Evolutionary conservation across 495 filamentous ascomycete species (phyloP).

Genomic region (Pyronema omphalodes): DNA sequence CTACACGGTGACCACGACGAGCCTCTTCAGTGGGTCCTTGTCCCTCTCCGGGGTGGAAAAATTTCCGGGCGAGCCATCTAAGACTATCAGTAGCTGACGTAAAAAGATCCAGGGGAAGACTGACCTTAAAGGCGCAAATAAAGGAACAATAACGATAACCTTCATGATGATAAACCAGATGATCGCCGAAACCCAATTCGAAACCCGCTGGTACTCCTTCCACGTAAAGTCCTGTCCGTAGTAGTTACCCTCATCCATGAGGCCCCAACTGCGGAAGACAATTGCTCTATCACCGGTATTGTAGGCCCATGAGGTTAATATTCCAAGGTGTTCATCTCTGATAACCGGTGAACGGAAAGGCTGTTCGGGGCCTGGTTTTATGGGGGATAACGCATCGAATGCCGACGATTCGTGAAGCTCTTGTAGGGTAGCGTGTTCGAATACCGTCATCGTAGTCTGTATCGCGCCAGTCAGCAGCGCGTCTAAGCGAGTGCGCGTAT

Average conservation of each 20-base stretch:
- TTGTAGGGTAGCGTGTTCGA: conserved; percentile 20
- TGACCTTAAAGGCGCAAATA: conserved; percentile 19
- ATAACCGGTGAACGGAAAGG: conserved; percentile 15
- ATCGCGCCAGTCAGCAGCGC: conserved; percentile 2
- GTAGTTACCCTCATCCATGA: conserved; percentile 15
- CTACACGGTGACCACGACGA: conserved; percentile 11
- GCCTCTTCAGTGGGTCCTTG: conserved; percentile 16
- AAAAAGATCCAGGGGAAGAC: background rate
- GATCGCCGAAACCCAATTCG: conserved; percentile 15
- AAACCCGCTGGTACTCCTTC: conserved; percentile 15
- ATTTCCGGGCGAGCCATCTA: conserved; percentile 19
- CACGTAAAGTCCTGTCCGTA: conserved; percentile 23
- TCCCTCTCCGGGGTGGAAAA: conserved; percentile 9
- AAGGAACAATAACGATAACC: conserved; percentile 10
- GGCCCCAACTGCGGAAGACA: conserved; percentile 22
- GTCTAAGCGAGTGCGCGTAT: background rate
- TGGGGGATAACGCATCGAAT: conserved; percentile 17
- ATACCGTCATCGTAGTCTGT: conserved; percentile 17
- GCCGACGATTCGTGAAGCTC: conserved; percentile 17
- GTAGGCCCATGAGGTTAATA: conserved; percentile 18
- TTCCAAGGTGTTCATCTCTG: conserved; percentile 13
- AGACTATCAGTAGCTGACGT: background rate
- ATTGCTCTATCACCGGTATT: conserved; percentile 16
- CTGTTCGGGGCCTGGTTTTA: conserved; percentile 13
- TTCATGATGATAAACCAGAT: conserved; percentile 17